Conservation (phyloP, 2,329 filamentous ascomycete genomes). For the Penicillium sp. region DNA sequence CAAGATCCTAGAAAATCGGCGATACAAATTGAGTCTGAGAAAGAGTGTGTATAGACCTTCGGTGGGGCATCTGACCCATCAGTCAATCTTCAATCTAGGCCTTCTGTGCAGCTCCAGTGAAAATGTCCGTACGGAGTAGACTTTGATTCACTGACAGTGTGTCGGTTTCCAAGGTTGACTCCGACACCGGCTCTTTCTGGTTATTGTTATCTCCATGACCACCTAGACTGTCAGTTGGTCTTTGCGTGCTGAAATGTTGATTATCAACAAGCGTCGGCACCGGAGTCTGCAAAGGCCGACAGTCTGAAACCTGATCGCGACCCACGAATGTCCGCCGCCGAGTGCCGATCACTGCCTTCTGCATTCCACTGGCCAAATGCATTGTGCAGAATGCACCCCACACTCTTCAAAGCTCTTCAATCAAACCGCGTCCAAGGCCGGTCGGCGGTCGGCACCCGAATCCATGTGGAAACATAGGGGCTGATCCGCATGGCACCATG, state of each 20-base stretch:
- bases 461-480: not conserved
- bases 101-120: too few relatives aligned
- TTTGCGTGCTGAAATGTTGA: not conserved
- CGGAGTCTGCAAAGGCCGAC: not conserved
- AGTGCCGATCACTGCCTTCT: not conserved
- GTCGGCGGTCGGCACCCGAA: not conserved
- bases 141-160: too few relatives aligned
- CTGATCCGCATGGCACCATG: not conserved
- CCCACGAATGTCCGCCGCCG: not conserved
- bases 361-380: not conserved
- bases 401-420: not conserved
- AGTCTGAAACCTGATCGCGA: not conserved
- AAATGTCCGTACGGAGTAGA: too few relatives aligned
- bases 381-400: not conserved
- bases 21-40: too few relatives aligned
- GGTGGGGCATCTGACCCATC: too few relatives aligned
- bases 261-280: not conserved
- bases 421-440: not conserved
- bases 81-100: too few relatives aligned
- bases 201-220: too few relatives aligned
- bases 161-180: too few relatives aligned
- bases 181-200: too few relatives aligned
- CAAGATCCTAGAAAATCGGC: too few relatives aligned
- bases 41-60: too few relatives aligned
- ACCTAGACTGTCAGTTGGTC: too few relatives aligned